Conservation (phyloP, 495 filamentous ascomycete species). For the Talaromyces wortmannii region DNA sequence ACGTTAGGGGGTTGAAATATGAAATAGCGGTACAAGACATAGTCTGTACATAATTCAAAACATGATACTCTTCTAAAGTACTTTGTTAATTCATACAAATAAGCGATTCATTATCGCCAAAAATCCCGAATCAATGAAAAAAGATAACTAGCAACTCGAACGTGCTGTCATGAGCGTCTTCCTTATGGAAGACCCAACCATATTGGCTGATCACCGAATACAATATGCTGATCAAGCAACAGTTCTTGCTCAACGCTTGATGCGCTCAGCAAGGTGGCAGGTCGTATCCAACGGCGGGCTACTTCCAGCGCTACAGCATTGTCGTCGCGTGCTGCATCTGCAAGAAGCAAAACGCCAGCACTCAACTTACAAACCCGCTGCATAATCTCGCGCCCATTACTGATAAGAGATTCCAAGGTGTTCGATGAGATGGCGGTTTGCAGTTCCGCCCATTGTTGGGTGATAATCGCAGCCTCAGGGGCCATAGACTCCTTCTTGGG, state of each 20-base stretch:
- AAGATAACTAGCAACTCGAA: too few species aligned
- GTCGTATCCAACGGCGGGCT: slow-evolving; percentile 5
- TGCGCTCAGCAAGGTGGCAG: background rate
- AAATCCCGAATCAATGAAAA: too few species aligned
- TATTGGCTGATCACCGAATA: background rate
- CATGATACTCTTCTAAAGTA: too few species aligned
- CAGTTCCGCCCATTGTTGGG: background rate
- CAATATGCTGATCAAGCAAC: background rate
- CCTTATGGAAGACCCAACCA: background rate
- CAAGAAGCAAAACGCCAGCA: slow-evolving; percentile 5
- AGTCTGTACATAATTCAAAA: too few species aligned
- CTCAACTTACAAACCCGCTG: slow-evolving; percentile 1
- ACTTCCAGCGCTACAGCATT: slow-evolving; percentile 4
- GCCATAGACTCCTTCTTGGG: background rate
- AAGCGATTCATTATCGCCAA: too few species aligned
- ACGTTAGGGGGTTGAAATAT: too few species aligned
- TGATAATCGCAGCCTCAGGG: background rate
- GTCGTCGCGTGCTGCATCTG: slow-evolving; percentile 5
- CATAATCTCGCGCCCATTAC: slow-evolving; percentile 5
- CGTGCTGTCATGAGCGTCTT: background rate
- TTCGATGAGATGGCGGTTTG: background rate
- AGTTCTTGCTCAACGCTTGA: background rate
- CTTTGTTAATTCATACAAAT: too few species aligned
- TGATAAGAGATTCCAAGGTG: background rate
- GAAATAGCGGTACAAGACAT: too few species aligned